Base-by-base conservation (phyloP, 148 eudicot species). In the Vaccinium vitisidaea region DNA sequence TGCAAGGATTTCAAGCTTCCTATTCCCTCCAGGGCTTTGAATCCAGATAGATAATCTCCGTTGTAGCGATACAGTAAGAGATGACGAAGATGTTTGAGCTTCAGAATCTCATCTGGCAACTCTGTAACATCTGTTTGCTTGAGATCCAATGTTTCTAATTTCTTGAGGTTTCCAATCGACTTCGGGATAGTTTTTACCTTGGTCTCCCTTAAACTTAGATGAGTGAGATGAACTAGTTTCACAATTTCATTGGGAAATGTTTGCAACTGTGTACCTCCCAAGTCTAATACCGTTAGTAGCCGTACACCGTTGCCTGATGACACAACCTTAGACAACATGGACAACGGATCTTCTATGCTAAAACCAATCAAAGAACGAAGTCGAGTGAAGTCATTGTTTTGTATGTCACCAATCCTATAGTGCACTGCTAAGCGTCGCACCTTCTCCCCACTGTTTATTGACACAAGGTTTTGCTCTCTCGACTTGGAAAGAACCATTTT, bases 71-170 rank as follows among this genome's bases (percentile, higher is more conserved):
- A 83, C 15, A 79, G 30, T 16, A 78, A 30, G 46, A 88, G 55
- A 53, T 53, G 55, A 12, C 15, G 55, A 53, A 53, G 55, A 12
- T 53, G 13, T 53, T 53, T 12, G 85, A 88, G 83, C 81, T 83
- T 79, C 18, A 74, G 39, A 67, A 88, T 88, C 69, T 85, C 86
- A 67, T 36, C 0, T 36, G 86, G 89, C 84, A 87, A 69, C 67
- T 80, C 75, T 15, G 65, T 59, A 19, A 59, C 65, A 19, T 1
- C 0, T 16, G 65, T 59, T 1, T 2, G 1, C n/a, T 79, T 79
- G 2, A 84, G 63, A 30, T 78, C 83, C 69, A 84, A 49, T 2
- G 67, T 84, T 61, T 84, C 86, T 12, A 84, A 39, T 6, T 65
- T 79, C 69, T 27, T 2, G 12, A 84, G 86, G 56, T 84, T 49